Conservation (phyloP, 192 early-diverging fungal genomes). For the Rhizophagus prolifer region DNA sequence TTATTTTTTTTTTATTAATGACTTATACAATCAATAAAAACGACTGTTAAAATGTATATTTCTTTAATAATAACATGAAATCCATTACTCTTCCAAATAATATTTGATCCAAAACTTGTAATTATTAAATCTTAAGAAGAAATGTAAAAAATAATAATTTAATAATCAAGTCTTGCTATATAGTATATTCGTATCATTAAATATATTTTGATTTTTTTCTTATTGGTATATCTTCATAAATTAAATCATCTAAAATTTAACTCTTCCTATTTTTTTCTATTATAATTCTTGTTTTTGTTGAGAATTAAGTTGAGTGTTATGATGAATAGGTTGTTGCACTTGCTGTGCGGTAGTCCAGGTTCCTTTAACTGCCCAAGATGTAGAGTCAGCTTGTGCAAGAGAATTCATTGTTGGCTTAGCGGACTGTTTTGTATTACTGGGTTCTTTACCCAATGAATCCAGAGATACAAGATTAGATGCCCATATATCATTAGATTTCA, state of each 20-base stretch:
- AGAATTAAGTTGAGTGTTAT: background rate
- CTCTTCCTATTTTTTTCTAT: background rate
- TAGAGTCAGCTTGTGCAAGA: slow-evolving; percentile 28
- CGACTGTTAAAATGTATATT: too few relatives aligned
- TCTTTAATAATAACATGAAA: too few relatives aligned
- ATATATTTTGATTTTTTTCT: too few relatives aligned
- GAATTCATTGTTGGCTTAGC: slow-evolving; percentile 62
- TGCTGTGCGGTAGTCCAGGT: background rate
- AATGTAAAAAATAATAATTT: too few relatives aligned
- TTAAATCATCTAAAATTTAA: background rate
- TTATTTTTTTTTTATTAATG: too few relatives aligned
- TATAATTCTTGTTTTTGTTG: background rate
- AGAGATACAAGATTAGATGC: slow-evolving; percentile 66
- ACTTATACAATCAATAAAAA: too few relatives aligned
- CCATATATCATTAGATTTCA: slow-evolving; percentile 66
- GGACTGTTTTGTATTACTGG: slow-evolving; percentile 31
- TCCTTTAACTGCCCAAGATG: slow-evolving; percentile 6
- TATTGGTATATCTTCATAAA: too few relatives aligned
- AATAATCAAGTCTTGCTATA: too few relatives aligned
- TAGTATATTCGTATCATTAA: too few relatives aligned
- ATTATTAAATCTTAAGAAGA: too few relatives aligned
- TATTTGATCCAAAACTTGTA: too few relatives aligned
- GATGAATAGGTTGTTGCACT: background rate
- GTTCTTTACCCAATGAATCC: slow-evolving; percentile 65
- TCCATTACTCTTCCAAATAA: too few relatives aligned